phyloP scores from a whole-genome alignment of 352 stramenopile species.

The Phytophthora agathidicida region DNA sequence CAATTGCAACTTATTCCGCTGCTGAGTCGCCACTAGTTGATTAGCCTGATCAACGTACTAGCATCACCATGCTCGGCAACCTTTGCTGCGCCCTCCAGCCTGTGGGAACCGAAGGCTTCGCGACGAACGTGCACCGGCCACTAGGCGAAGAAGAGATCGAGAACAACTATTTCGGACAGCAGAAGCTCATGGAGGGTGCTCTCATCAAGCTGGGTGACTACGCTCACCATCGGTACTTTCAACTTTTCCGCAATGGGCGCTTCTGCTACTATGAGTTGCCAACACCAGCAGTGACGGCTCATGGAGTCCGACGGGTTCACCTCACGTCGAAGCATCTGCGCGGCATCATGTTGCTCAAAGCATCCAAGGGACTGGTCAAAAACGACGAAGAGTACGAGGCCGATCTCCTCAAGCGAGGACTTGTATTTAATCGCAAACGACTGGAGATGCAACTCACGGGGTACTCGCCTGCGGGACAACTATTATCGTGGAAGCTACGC shows the following conservation, averaged over 20 bases:
- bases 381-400: slow-evolving; percentile 66
- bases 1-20: no score
- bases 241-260: slow-evolving; percentile 69
- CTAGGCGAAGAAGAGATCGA: slow-evolving; percentile 44
- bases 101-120: slow-evolving; percentile 23
- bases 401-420: slow-evolving; percentile 52
- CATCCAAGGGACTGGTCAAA: slow-evolving; percentile 53
- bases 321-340: slow-evolving; percentile 70
- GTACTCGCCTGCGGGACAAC: slow-evolving; percentile 62
- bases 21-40: no score
- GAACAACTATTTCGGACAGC: slow-evolving; percentile 72
- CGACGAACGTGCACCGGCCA: slow-evolving; percentile 30
- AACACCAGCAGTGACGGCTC: slow-evolving; percentile 32
- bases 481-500: slow-evolving; percentile 74
- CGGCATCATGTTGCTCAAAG: slow-evolving; percentile 79
- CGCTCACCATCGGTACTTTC: slow-evolving; percentile 77
- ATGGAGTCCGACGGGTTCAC: slow-evolving; percentile 40
- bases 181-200: slow-evolving; percentile 79
- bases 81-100: slow-evolving; percentile 3
- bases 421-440: slow-evolving; percentile 72
- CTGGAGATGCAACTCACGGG: slow-evolving; percentile 77
- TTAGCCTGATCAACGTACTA: no score
- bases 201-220: slow-evolving; percentile 85
- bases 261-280: slow-evolving; percentile 85
- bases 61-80: slow-evolving; percentile 13